phyloP scores from a whole-genome alignment of 805 yeast genomes.

The Wickerhamomyces ciferrii region DNA sequence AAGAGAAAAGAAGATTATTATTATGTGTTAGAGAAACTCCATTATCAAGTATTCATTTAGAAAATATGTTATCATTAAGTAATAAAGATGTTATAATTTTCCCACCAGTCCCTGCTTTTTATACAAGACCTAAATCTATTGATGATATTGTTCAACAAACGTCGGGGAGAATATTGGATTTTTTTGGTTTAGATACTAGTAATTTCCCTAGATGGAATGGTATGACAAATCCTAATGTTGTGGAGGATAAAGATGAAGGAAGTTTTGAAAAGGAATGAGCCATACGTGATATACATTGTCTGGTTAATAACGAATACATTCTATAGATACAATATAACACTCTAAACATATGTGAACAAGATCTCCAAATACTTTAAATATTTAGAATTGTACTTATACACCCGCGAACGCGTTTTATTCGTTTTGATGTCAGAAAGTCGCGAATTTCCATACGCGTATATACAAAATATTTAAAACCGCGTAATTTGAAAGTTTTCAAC shows the following conservation, averaged over 20 bases:
- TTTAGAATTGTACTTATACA: no score
- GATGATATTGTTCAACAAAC: constrained; percentile 23
- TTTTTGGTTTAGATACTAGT: constrained; percentile 19
- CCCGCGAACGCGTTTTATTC: no score
- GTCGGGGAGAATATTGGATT: constrained; percentile 21
- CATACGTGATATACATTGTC: no score
- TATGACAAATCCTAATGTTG: constrained; percentile 10
- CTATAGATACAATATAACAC: no score
- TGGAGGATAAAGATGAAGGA: neutral
- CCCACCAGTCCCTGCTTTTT: constrained; percentile 26
- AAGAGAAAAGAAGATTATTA: constrained; percentile 20
- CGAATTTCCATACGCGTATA: no score
- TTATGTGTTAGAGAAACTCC: constrained; percentile 25
- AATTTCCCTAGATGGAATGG: constrained; percentile 25
- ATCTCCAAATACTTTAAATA: no score
- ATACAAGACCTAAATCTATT: constrained; percentile 20
- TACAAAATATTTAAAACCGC: no score
- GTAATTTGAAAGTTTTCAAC: no score
- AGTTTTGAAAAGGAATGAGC: no score
- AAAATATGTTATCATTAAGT: constrained; percentile 20
- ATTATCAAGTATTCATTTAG: constrained; percentile 22
- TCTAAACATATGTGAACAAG: no score
- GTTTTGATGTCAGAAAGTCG: no score
- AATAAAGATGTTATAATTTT: constrained; percentile 19
- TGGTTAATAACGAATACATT: no score